These are phyloP conservation scores for Fraxinus latifolia DNA, from an alignment of 305 asterid genomes.

Conservation along the genomic window DNA sequence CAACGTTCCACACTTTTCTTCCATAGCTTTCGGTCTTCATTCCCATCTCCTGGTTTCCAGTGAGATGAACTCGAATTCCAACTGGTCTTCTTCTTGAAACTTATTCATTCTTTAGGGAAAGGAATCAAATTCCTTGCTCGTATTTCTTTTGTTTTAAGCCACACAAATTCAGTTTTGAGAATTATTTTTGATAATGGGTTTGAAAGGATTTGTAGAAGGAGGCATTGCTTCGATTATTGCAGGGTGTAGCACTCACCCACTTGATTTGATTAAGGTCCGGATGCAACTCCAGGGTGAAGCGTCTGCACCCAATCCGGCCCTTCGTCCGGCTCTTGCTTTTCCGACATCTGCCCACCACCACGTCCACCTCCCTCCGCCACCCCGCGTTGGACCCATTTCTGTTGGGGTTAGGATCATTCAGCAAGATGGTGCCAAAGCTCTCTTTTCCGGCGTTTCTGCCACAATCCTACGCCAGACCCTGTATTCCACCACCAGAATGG, in stretches of 20 bases:
- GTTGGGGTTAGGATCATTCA: slow-evolving; percentile 43
- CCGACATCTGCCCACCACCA: slow-evolving; percentile 18
- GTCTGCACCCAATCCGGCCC: slow-evolving; percentile 8
- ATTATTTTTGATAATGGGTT: slow-evolving; percentile 31
- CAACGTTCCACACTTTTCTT: slow-evolving; percentile 75
- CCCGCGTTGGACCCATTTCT: slow-evolving; percentile 38
- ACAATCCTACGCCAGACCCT: slow-evolving; percentile 59
- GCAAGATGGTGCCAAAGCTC: slow-evolving; percentile 42
- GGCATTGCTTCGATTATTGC: slow-evolving; percentile 55
- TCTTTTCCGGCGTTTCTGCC: slow-evolving; percentile 56
- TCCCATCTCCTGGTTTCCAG: slow-evolving; percentile 96
- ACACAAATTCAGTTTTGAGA: neutral
- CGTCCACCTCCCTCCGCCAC: slow-evolving; percentile 28
- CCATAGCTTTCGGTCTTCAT: slow-evolving; percentile 68
- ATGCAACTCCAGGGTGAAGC: slow-evolving; percentile 54
- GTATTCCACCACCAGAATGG: slow-evolving; percentile 57
- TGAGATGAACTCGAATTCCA: slow-evolving; percentile 71
- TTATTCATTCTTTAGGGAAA: neutral
- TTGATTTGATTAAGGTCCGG: slow-evolving; percentile 48
- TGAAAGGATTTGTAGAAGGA: slow-evolving; percentile 53
- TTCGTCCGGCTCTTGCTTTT: slow-evolving; percentile 45
- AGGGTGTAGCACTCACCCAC: slow-evolving; percentile 49
- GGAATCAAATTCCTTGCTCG: neutral
- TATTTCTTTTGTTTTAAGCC: neutral
- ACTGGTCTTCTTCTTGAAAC: slow-evolving; percentile 43